phyloP scores from a whole-genome alignment of 2,329 filamentous ascomycete genomes.

The Phaeoacremonium minimum region DNA sequence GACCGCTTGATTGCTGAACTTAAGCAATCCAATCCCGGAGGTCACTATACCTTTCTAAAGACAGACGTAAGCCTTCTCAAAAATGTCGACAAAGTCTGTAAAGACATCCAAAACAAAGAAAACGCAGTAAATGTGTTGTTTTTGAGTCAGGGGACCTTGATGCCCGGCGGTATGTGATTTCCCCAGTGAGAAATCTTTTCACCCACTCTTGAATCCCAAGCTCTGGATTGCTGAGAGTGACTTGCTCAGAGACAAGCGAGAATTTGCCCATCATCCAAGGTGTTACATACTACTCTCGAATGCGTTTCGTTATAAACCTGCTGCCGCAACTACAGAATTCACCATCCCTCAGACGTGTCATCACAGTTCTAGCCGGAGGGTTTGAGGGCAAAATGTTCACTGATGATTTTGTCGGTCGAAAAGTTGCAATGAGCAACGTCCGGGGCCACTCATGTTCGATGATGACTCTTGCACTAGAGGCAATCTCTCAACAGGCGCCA shows the following conservation, averaged over 20 bases:
- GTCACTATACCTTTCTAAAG: constrained; percentile 38
- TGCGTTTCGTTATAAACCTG: constrained; percentile 31
- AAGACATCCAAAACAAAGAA: constrained; percentile 34
- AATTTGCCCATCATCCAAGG: background rate
- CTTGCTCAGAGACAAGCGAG: constrained; percentile 3
- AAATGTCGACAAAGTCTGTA: constrained; percentile 40
- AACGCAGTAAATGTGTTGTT: constrained; percentile 44
- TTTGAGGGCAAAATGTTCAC: constrained; percentile 2
- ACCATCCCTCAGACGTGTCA: constrained; percentile 14
- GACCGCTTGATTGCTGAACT: constrained; percentile 32
- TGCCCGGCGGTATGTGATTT: background rate
- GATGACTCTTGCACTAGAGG: constrained; percentile 8
- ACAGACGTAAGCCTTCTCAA: constrained; percentile 41
- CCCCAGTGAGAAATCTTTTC: too few species aligned
- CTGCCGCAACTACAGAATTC: constrained; percentile 23
- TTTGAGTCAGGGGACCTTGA: background rate
- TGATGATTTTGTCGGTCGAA: constrained; percentile 6
- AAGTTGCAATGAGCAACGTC: constrained; percentile 4
- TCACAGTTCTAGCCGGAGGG: constrained; percentile 9
- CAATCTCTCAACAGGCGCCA: constrained; percentile 9
- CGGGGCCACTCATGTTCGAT: constrained; percentile 11
- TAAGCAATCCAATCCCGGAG: constrained; percentile 30
- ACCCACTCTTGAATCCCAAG: too few species aligned
- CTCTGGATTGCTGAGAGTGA: too few species aligned
- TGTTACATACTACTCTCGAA: constrained; percentile 25